Base-by-base conservation (phyloP, 179 eudicot species). In the Heliamphora pulchella region DNA sequence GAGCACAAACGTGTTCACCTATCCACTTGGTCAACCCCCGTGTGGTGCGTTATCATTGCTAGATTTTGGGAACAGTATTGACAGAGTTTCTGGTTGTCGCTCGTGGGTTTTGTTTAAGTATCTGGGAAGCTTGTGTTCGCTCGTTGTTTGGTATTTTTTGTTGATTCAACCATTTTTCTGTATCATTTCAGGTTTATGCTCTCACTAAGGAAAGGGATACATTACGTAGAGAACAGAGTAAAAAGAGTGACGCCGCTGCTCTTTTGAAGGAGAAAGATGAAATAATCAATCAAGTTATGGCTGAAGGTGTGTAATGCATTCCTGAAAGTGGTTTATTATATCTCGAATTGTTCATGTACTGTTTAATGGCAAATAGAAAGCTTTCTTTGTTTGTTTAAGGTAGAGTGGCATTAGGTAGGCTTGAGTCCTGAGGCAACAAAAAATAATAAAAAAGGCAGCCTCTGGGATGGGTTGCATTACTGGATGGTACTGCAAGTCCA, bases 231-330 rank as follows among this genome's bases (percentile, higher is more conserved):
- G 98, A 94, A 87, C 97, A 94, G 84, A 94, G 71, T 83, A 93
- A 89, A 82, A 94, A 92, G 83, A 93, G 88, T 84, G 98, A 94
- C 80, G 98, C 97, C 81, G 94, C 98, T 83, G 97, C 93, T 81
- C 94, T 94, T 85, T 75, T 94, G 83, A 94, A 94, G 89, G 97
- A 94, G 82, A 94, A 94, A 81, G 98, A 93, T 88, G 98, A 94
- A 86, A 94, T 94, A 79, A 94, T 94, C 82, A 94, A 71, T 81
- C 98, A 94, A 90, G 94, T 94, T 79, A 94, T 94, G 98, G 98
- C 98, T 64, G 97, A 94, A 90, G 98, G 97, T 94, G 78, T 83
- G 87, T n/a, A 58, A 75, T 18, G n/a, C 11, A 68, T 54, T 41
- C 61, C 77, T 59, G 65, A 80, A 75, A 79, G 48, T 68, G 43